Percentiles rank a stretch among this genome's conserved stretches.
Conservation (phyloP, 345 rosid species). For the Moringa oleifera region DNA sequence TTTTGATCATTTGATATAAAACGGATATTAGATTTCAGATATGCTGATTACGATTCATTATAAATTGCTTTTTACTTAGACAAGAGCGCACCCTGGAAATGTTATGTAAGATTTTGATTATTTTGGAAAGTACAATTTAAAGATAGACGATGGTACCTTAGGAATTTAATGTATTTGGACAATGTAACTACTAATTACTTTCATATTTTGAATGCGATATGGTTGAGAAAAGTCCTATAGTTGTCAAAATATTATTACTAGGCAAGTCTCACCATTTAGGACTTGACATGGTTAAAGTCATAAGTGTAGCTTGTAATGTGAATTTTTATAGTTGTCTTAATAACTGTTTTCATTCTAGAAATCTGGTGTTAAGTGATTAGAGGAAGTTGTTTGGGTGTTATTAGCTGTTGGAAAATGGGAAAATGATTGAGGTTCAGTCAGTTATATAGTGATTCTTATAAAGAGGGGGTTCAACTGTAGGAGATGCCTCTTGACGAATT, state of each 20-base stretch:
- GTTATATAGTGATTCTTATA: background rate
- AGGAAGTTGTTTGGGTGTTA: background rate
- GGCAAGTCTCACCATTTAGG: background rate
- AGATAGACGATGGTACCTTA: background rate
- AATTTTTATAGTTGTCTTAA: no score
- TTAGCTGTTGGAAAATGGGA: background rate
- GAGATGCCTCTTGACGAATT: no score
- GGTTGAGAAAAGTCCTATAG: background rate
- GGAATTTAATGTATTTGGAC: background rate
- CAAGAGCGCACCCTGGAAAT: background rate
- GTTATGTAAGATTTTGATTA: background rate
- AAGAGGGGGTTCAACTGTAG: no score
- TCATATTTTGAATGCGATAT: background rate
- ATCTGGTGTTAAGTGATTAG: no score
- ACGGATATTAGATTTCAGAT: no score
- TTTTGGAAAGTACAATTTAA: background rate
- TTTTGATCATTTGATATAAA: no score
- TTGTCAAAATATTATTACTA: background rate
- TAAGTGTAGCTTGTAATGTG: background rate
- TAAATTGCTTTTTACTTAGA: no score
- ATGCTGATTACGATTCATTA: slow-evolving; percentile 9
- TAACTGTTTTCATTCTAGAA: no score
- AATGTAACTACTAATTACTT: no score
- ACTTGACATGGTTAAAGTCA: background rate
- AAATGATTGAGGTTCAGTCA: background rate